Evolutionary conservation across 1,284 basidiomycete species (phyloP).

Genomic region (Ceratobasidium sp.): DNA sequence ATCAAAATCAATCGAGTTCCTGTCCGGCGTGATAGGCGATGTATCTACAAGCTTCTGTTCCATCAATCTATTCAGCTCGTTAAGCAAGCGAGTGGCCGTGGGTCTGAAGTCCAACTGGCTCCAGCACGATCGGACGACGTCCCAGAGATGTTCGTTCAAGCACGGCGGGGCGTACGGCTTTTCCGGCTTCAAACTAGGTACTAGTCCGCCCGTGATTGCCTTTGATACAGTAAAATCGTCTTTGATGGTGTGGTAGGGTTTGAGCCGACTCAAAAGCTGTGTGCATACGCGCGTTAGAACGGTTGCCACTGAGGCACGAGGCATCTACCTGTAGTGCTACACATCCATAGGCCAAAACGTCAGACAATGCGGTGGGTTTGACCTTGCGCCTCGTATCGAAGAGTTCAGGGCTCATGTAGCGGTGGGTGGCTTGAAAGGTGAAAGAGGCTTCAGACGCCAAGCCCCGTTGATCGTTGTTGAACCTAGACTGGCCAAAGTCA

Average conservation of each 20-base stretch:
- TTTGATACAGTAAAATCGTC: neutral
- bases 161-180: constrained; percentile 21
- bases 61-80: neutral
- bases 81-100: neutral
- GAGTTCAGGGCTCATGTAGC: constrained; percentile 32
- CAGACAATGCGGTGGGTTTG: constrained; percentile 18
- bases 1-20: neutral
- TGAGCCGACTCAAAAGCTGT: neutral
- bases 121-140: constrained; percentile 6
- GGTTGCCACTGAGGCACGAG: neutral
- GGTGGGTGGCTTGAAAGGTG: constrained; percentile 11
- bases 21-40: neutral
- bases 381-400: neutral
- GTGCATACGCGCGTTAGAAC: no score
- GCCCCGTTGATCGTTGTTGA: neutral
- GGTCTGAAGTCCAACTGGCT: neutral
- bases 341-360: constrained; percentile 35
- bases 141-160: constrained; percentile 22
- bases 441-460: neutral
- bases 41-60: neutral
- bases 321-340: constrained; percentile 7
- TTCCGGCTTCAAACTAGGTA: constrained; percentile 16
- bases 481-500: constrained; percentile 18
- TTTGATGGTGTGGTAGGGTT: constrained; percentile 28
- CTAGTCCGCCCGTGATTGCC: neutral